Conservation (phyloP, 306 rosid species). For the Begonia peltatifolia region DNA sequence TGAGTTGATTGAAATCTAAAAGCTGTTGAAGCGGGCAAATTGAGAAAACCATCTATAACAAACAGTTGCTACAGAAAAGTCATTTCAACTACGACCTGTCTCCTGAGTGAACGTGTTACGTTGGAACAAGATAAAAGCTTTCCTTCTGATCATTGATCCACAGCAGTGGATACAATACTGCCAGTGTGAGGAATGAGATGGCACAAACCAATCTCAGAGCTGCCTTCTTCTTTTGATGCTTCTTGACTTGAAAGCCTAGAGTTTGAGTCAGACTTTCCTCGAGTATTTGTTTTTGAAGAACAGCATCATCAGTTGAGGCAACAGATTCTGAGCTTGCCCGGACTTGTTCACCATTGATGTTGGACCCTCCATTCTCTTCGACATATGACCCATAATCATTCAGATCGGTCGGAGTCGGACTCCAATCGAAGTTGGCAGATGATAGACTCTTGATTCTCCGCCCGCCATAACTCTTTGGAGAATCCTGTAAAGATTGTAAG, state of each 20-base stretch:
- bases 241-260: conserved; percentile 10
- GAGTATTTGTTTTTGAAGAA: conserved; percentile 9
- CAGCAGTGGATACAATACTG: conserved; percentile 28
- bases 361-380: conserved; percentile 23
- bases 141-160: conserved; percentile 50
- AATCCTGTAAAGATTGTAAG: conserved; percentile 66
- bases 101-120: background rate
- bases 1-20: too few species aligned
- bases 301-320: conserved; percentile 45
- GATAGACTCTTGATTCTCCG: conserved; percentile 36
- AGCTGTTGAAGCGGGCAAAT: too few species aligned
- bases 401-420: conserved; percentile 20
- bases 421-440: conserved; percentile 35
- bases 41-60: too few species aligned
- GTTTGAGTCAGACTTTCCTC: conserved; percentile 9
- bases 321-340: conserved; percentile 51
- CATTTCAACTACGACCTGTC: too few species aligned
- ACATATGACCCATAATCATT: background rate
- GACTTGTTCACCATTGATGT: conserved; percentile 22
- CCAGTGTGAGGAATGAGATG: conserved; percentile 35
- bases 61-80: too few species aligned
- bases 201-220: conserved; percentile 37
- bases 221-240: conserved; percentile 17
- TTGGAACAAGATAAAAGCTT: conserved; percentile 11
- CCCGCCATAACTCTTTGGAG: conserved; percentile 22